These are phyloP conservation scores for Metroxylon sagu DNA, from an alignment of 176 grass and related monocot species.

Conservation along the genomic window DNA sequence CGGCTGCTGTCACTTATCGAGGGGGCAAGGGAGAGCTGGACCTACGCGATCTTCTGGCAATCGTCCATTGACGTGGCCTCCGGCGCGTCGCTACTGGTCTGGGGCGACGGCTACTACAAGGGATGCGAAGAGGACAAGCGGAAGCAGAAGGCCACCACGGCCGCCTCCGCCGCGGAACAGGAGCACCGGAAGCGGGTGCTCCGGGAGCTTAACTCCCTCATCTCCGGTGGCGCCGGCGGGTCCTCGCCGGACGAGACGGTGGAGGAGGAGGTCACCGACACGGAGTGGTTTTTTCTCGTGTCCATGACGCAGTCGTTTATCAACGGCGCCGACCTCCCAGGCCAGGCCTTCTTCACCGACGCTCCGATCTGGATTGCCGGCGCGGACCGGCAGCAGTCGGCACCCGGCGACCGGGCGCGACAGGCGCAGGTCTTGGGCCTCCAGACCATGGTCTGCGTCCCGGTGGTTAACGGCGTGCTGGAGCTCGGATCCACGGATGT, in stretches of 20 bases:
- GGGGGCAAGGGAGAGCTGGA: conserved; percentile 56
- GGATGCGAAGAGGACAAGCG: conserved; percentile 79
- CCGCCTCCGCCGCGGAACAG: conserved; percentile 48
- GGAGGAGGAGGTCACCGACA: conserved; percentile 90
- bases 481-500: conserved; percentile 85
- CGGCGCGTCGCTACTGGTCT: conserved; percentile 59
- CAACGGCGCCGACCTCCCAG: conserved; percentile 41
- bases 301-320: conserved; percentile 90
- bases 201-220: conserved; percentile 81
- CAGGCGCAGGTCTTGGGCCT: conserved; percentile 67
- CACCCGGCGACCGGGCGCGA: conserved; percentile 60
- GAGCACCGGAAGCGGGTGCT: conserved; percentile 82
- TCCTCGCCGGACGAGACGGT: conserved; percentile 41
- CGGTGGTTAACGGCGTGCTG: conserved; percentile 65
- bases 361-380: conserved; percentile 49
- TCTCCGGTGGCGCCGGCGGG: conserved; percentile 28
- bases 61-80: conserved; percentile 37
- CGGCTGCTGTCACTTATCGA: conserved; percentile 79
- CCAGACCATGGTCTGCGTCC: conserved; percentile 90
- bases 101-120: conserved; percentile 94
- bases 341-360: conserved; percentile 43
- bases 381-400: conserved; percentile 17
- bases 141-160: conserved; percentile 24
- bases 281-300: conserved; percentile 98
- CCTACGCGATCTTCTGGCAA: conserved; percentile 97